Base-by-base conservation (phyloP, 768 basidiomycete species). In the Mycena pura region DNA sequence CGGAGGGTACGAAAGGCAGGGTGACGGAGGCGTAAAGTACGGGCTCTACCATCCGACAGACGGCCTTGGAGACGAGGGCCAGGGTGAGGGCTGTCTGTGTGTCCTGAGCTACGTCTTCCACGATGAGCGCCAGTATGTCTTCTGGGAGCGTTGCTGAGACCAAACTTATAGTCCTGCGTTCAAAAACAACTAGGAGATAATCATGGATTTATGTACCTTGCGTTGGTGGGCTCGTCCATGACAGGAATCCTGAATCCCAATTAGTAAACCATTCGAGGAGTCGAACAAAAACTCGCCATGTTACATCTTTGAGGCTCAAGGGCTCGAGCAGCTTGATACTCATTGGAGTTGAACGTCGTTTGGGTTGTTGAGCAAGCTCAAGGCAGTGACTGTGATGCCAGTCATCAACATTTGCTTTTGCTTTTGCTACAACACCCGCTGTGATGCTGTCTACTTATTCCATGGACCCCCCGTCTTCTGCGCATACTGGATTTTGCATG, bases 181-280 rank as follows among this genome's bases (percentile, higher is more conserved):
- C n/a, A n/a, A n/a, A n/a, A n/a, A n/a, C n/a, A n/a, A n/a, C n/a
- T n/a, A n/a, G n/a, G n/a, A n/a, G n/a, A n/a, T 28, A 3, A 19
- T 17, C 14, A 47, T 7, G 9, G n/a, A 8, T 28, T 3, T n/a
- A 27, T n/a, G 15, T 55, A 45, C 54, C 54, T 46, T 2, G 54
- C 22, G 32, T 38, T 49, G 10, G 38, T 48, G 14, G 46, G 46
- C 15, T 57, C 56, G 14, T 21, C 13, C 46, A 29, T 28, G 27
- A 57, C 25, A 8, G 56, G 55, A 9, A 57, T 48, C 56, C 46
- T 49, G 46, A 43, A 25, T n/a, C n/a, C n/a, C n/a, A n/a, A 29
- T 9, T 24, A 13, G 15, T 9, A n/a, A 15, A 41, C 15, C 21
- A 31, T 2, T 13, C 31, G 6, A 9, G 8, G 17, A 21, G 10